Evolutionary conservation across 2,329 filamentous ascomycete species (phyloP), one percentile per base, ranked within the genome.

Genomic region (Phaeophleospora eucalypticola): DNA sequence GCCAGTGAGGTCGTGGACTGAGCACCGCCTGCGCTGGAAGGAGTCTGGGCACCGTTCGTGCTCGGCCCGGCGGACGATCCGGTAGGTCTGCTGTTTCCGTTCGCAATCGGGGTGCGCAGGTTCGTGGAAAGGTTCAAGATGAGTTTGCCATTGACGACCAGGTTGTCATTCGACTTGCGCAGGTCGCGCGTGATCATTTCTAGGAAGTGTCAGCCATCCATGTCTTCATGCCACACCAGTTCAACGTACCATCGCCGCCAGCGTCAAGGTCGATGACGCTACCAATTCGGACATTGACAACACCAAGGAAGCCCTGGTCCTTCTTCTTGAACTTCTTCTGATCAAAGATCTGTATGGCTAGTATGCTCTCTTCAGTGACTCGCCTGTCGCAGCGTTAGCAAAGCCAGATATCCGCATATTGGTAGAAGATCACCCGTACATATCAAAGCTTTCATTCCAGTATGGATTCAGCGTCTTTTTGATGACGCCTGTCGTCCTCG

Each of bases 271-370:
- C 91, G 59, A 98, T 89, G 33, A 93, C 86, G 76, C 94, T 90
- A 61, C 93, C 93, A 58, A 98, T 86, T 49, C 90, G 85, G 61
- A 98, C 86, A 68, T 98, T 98, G 65, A 98, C 96, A 45, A 98
- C 93, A 48, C 93, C 93, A 4, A 98, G 78, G 66, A 98, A 98
- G 7, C 93, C 93, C 68, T 98, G 93, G 61, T 98, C 93, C 89
- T 97, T 98, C 82, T 98, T 98, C 79, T 98, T 98, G 75, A 98
- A 98, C 74, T 98, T 98, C 77, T 96, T 96, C 72, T 98, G 93
- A 71, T 98, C 93, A 67, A 98, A 98, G 45, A 98, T 95, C 67
- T 98, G 93, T 38, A 98, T 90, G 6, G 93, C 93, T 39, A 98
- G 78, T 64, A 98, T 96, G 68, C 90, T 95, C 64, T 95, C 91